Percentiles rank a stretch among this genome's conserved stretches.
Evolutionary conservation across 202 grass and related monocot genomes (phyloP).

Genomic region (Hordeum pubiflorum): DNA sequence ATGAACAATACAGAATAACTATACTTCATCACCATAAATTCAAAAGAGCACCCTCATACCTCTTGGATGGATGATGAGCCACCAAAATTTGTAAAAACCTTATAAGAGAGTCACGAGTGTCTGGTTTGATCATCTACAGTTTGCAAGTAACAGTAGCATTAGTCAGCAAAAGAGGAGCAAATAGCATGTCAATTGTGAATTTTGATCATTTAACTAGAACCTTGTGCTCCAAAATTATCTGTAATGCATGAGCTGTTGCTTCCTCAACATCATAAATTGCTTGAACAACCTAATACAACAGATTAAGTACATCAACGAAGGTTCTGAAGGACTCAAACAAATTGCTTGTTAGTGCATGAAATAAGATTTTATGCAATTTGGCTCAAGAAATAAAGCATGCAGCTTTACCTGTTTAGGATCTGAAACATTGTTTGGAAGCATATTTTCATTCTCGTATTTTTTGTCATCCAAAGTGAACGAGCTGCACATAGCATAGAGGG

Average conservation of each 20-base stretch:
- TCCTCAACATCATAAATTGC: conserved; percentile 94
- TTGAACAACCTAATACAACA: conserved; percentile 56
- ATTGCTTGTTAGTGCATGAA: neutral
- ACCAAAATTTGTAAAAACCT: conserved; percentile 93
- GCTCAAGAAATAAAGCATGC: conserved; percentile 6
- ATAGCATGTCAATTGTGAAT: neutral
- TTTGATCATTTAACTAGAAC: conserved; percentile 35
- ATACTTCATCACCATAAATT: neutral
- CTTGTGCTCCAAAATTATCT: conserved; percentile 91
- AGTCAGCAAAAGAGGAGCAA: conserved; percentile 8
- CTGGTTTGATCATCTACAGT: conserved; percentile 81
- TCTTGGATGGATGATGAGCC: conserved; percentile 95
- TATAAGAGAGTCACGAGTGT: conserved; percentile 65
- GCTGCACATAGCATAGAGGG: conserved; percentile 42
- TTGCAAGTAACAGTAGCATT: conserved; percentile 13
- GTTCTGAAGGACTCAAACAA: conserved; percentile 4
- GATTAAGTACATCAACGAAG: conserved; percentile 17
- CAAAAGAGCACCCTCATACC: conserved; percentile 33
- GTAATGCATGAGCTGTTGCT: conserved; percentile 74
- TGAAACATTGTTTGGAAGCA: conserved; percentile 56
- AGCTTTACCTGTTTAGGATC: conserved; percentile 62
- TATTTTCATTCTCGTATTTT: conserved; percentile 85
- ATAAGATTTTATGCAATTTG: conserved; percentile 9
- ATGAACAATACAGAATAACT: neutral
- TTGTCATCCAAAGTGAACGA: conserved; percentile 87